Base-by-base conservation (phyloP, 192 early-diverging fungal genomes). In the Backusella westeae region DNA sequence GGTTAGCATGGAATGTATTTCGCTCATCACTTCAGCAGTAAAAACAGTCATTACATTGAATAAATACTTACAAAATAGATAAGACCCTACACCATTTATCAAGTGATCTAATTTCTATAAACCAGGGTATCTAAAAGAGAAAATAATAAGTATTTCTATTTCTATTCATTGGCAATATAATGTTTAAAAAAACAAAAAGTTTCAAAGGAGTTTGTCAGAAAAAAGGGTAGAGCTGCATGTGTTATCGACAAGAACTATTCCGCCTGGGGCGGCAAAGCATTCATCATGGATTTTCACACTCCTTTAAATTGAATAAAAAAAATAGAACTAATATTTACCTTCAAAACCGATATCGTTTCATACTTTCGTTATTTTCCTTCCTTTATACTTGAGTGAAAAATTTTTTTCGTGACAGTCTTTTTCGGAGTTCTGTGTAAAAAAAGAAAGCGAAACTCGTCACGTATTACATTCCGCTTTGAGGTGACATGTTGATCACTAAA, bases 261-360 rank as follows among this genome's bases (percentile, higher is more conserved):
- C 56, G 56, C 56, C 56, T 63, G 56, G 56, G 56, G 56, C 56
- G 56, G 56, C 56, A 63, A 63, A 63, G 56, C 56, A 63, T 63
- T 63, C 56, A 63, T 63, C 56, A 63, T 63, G 56, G 56, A 63
- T 63, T 14, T 63, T 4, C 3, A 32, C 23, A 29, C 56, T 29
- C 56, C 56, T 63, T 63, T 29, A 23, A 29, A 26, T 10, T 12
- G 9, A 21, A 12, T 56, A 23, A 26, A 59, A 59, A 59, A 63
- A 63, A 29, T 63, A 63, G 26, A 63, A 63, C 12, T 63, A 12
- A 63, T 63, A 63, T 63, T 63, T 63, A 63, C 56, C 56, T 63
- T 63, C 21, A 63, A 29, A 63, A 63, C 56, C 56, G 26, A 63
- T 29, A 29, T 63, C 9, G 56, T 29, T 63, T 63, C 53, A 63